Percentiles rank a stretch among this genome's conserved stretches.
Evolutionary conservation across 2,329 filamentous ascomycete species (phyloP).

Genomic region (Cryphonectria nitschkei): DNA sequence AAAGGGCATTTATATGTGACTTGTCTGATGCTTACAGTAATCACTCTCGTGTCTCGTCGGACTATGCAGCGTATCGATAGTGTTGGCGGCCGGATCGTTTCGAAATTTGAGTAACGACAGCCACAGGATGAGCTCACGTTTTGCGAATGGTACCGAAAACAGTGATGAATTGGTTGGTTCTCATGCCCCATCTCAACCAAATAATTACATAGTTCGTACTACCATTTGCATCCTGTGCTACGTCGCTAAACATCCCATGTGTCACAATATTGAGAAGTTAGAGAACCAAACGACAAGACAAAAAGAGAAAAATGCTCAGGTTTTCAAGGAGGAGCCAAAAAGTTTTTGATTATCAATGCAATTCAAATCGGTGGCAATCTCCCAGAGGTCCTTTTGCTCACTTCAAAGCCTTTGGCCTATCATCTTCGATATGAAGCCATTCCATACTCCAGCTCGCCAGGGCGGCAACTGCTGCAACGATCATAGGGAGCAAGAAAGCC

Average conservation of each 20-base stretch:
- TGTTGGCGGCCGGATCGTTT: neutral
- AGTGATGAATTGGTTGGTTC: neutral
- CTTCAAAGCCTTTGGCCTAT: neutral
- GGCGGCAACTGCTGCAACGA: slow-evolving; percentile 6
- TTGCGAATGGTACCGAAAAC: neutral
- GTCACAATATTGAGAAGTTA: neutral
- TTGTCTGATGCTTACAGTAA: neutral
- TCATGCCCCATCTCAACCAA: neutral
- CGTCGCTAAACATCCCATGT: neutral
- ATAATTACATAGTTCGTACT: neutral
- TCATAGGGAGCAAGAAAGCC: slow-evolving; percentile 5
- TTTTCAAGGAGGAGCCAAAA: neutral
- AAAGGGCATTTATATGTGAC: neutral
- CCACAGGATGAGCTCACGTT: neutral
- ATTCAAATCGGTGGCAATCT: neutral
- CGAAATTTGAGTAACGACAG: neutral
- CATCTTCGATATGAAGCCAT: slow-evolving; percentile 12
- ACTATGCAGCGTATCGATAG: neutral
- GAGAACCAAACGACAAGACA: neutral
- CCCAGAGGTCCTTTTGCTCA: neutral
- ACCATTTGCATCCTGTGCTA: neutral
- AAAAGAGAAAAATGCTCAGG: neutral
- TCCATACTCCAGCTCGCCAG: slow-evolving; percentile 14
- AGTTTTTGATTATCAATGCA: neutral
- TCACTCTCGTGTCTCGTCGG: neutral